Base-by-base conservation (phyloP, 495 filamentous ascomycete genomes). In the Umbilicaria muhlenbergii region DNA sequence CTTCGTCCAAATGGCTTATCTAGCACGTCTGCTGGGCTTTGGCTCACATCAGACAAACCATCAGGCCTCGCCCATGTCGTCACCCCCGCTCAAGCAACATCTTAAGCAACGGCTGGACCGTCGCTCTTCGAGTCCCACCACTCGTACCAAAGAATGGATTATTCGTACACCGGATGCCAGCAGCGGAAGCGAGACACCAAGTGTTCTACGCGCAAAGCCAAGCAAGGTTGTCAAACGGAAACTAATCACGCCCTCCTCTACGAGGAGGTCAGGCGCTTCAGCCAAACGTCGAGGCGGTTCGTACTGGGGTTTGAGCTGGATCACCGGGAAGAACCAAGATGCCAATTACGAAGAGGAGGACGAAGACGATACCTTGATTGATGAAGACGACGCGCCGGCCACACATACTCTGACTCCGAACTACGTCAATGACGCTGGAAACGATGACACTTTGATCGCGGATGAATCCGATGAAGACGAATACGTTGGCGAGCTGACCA, bases 121-220 rank as follows among this genome's bases (percentile, higher is more conserved):
- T 24, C 38, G 38, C 14, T 34, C 32, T n/a, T 15, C 39, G 40
- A 46, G 38, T 32, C 43, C 50, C 14, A 35, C 42, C 16, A 48
- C 41, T 14, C 45, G 45, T 31, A 51, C 49, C n/a, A 32, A 45
- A 33, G 21, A 40, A 13, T 49, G 50, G 43, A 33, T 47, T 3
- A 42, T 28, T 28, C 24, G 34, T 15, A 40, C 5, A 15, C 41
- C 32, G 19, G 33, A 35, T 11, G 6, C 32, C 36, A 38, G 7
- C 41, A 42, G 17, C 36, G 12, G 12, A 10, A 14, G 16, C 18
- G 24, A 40, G 19, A 34, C 17, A 32, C 11, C 4, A 15, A 32
- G 24, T 10, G 32, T 35, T 28, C 18, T 36, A 13, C 34, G 45
- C 38, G 51, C 45, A 21, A 54, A 44, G 19, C 43, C 19, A 5